phyloP scores from a whole-genome alignment of 305 asterid species.

The Galium porrigens region DNA sequence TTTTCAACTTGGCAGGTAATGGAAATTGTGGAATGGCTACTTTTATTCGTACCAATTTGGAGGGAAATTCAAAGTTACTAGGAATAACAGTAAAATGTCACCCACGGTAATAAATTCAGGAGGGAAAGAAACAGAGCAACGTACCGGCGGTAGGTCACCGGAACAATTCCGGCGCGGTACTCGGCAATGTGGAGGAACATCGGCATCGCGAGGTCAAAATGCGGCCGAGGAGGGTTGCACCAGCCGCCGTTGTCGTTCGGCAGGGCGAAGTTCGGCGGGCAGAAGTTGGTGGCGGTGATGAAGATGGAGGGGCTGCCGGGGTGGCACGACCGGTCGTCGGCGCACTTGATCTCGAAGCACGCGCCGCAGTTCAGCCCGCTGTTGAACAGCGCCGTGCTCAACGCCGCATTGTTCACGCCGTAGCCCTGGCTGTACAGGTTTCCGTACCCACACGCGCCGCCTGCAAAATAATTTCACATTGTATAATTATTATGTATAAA shows the following conservation, averaged over 20 bases:
- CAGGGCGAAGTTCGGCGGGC: conserved; percentile 63
- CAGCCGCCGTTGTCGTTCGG: conserved; percentile 72
- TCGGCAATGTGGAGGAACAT: conserved; percentile 68
- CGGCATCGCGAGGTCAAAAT: conserved; percentile 86
- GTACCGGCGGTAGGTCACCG: conserved; percentile 57
- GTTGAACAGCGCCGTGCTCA: conserved; percentile 75
- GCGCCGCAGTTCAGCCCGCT: conserved; percentile 63
- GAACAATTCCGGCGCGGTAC: conserved; percentile 76
- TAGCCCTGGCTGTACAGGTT: conserved; percentile 77
- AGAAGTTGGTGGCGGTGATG: conserved; percentile 60
- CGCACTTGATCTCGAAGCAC: conserved; percentile 65
- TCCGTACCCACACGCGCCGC: conserved; percentile 81
- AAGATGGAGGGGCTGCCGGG: conserved; percentile 58
- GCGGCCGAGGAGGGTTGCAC: conserved; percentile 83
- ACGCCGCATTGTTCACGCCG: conserved; percentile 75
- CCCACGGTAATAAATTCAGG: background rate
- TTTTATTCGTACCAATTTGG: background rate
- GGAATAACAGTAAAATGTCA: background rate
- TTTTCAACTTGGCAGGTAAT: background rate
- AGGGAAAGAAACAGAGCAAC: background rate
- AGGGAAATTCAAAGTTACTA: background rate
- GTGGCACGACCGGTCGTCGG: conserved; percentile 44
- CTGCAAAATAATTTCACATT: too few relatives aligned
- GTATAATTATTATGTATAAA: too few relatives aligned
- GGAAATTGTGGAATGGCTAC: background rate